These are phyloP conservation scores for Eleusine coracana DNA, from an alignment of 176 grass and related monocot genomes.

Conservation along the genomic window DNA sequence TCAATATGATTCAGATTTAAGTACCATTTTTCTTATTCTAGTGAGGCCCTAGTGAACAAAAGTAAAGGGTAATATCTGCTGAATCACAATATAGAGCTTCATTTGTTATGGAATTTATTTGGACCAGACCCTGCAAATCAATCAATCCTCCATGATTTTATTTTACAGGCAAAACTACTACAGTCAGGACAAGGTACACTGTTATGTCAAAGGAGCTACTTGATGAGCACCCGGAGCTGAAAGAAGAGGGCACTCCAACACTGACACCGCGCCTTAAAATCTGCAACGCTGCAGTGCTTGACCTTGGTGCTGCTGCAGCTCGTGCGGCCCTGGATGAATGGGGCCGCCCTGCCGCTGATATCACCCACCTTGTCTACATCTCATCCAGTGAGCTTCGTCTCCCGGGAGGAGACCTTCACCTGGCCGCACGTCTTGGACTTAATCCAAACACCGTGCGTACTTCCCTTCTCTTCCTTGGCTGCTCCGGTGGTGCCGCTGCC, in stretches of 20 bases:
- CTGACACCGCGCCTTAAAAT: constrained; percentile 76
- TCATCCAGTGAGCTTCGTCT: constrained; percentile 90
- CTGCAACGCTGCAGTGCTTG: constrained; percentile 74
- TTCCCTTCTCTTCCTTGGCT: constrained; percentile 77
- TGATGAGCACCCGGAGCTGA: constrained; percentile 78
- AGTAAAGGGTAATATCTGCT: neutral
- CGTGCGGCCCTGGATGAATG: constrained; percentile 66
- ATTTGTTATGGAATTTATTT: constrained; percentile 12
- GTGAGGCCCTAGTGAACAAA: neutral
- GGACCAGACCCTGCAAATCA: constrained; percentile 14
- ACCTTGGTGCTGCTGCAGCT: constrained; percentile 65
- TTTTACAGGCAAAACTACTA: constrained; percentile 76
- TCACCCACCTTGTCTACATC: constrained; percentile 88
- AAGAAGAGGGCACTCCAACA: constrained; percentile 68
- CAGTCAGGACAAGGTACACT: constrained; percentile 82
- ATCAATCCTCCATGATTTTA: neutral
- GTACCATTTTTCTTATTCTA: neutral
- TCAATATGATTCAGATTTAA: neutral
- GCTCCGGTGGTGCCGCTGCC: constrained; percentile 78
- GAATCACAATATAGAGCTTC: neutral
- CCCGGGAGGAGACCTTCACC: constrained; percentile 78
- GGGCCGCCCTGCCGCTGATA: constrained; percentile 58
- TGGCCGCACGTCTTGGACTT: constrained; percentile 71
- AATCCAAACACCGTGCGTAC: constrained; percentile 55
- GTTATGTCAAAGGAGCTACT: constrained; percentile 89